Conservation (phyloP, 208 protist genomes). For the Trypanosoma caninum region DNA sequence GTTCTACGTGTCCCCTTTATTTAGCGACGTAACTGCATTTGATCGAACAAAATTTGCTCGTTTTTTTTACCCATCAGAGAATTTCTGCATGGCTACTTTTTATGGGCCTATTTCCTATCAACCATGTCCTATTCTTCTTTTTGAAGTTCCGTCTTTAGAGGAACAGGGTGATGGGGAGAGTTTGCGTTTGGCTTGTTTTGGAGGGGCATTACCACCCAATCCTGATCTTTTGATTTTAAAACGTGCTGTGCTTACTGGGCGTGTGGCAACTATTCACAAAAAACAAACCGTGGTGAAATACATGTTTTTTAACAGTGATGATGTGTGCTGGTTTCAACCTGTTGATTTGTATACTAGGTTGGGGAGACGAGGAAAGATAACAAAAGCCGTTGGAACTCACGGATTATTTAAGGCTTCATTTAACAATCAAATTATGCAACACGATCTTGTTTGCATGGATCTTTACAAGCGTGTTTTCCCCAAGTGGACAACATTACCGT, state of each 20-base stretch:
- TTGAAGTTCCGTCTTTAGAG: slow-evolving; percentile 82
- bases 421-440: slow-evolving; percentile 91
- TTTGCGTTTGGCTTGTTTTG: slow-evolving; percentile 74
- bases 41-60: slow-evolving; percentile 84
- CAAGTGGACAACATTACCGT: slow-evolving; percentile 86
- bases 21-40: slow-evolving; percentile 76
- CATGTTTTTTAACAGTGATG: slow-evolving; percentile 95
- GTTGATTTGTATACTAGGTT: slow-evolving; percentile 96
- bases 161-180: slow-evolving; percentile 69
- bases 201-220: slow-evolving; percentile 72
- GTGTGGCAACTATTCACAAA: slow-evolving; percentile 88
- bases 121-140: slow-evolving; percentile 81
- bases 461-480: slow-evolving; percentile 97
- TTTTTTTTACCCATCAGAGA: slow-evolving; percentile 81
- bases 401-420: slow-evolving; percentile 96
- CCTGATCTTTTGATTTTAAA: slow-evolving; percentile 83
- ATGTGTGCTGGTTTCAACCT: slow-evolving; percentile 97
- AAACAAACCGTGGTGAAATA: slow-evolving; percentile 94
- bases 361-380: slow-evolving; percentile 93
- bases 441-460: slow-evolving; percentile 97
- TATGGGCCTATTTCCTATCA: slow-evolving; percentile 87
- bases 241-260: slow-evolving; percentile 65
- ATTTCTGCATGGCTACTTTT: slow-evolving; percentile 81
- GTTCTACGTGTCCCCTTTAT: slow-evolving; percentile 88
- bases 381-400: slow-evolving; percentile 95